These are phyloP conservation scores for Eucalyptus rudis DNA, from an alignment of 345 rosid species.

Conservation along the genomic window DNA sequence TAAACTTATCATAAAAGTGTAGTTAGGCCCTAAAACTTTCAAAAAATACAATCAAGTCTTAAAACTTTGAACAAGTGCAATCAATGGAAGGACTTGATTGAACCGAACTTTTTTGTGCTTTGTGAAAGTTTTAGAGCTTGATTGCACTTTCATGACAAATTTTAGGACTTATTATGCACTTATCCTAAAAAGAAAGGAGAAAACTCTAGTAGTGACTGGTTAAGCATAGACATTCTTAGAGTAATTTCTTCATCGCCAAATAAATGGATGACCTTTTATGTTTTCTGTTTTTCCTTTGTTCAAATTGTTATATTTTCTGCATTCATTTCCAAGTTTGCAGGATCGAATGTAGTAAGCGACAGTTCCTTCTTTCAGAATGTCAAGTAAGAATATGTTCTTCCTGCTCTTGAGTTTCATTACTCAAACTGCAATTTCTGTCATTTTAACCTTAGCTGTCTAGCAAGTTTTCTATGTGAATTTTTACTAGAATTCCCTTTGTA, in stretches of 20 bases:
- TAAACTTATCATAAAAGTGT: background rate
- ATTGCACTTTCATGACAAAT: background rate
- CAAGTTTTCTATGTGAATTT: background rate
- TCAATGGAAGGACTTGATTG: background rate
- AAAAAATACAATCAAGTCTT: too few species aligned
- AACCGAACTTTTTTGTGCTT: too few species aligned
- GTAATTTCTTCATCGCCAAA: background rate
- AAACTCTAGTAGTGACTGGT: background rate
- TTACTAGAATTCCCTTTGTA: background rate
- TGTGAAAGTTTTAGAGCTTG: background rate
- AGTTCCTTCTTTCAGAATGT: constrained; percentile 30
- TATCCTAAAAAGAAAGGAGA: background rate
- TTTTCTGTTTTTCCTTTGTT: background rate
- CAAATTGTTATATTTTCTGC: constrained; percentile 2
- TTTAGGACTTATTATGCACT: background rate
- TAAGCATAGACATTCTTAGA: background rate
- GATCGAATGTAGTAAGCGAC: constrained; percentile 34
- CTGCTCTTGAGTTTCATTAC: background rate
- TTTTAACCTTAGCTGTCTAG: background rate
- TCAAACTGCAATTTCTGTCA: background rate
- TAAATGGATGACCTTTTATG: background rate
- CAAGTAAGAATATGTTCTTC: constrained; percentile 46
- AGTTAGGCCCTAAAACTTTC: background rate
- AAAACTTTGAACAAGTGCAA: background rate
- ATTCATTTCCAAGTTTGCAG: constrained; percentile 40